Conservation (phyloP, 2,329 filamentous ascomycete genomes). For the Talaromyces rugulosus region DNA sequence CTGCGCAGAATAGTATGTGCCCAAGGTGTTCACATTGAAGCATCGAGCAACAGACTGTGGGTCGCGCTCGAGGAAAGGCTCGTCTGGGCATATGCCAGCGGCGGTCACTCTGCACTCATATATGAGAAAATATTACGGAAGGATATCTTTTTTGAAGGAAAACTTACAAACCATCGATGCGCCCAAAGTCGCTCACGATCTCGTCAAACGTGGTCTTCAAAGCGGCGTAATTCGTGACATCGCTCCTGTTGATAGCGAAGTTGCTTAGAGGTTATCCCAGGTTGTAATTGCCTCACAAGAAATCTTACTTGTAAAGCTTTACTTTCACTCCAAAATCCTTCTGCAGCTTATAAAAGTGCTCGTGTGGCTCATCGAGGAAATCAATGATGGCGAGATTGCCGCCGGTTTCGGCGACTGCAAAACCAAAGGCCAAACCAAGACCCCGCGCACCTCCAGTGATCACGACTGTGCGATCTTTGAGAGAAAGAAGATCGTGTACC, state of each 20-base stretch:
- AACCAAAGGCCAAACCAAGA: constrained; percentile 43
- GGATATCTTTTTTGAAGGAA: constrained; percentile 22
- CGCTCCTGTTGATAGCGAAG: constrained; percentile 14
- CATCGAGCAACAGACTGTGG: constrained; percentile 30
- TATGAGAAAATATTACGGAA: constrained; percentile 21
- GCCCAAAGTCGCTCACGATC: not conserved
- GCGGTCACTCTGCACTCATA: constrained; percentile 33
- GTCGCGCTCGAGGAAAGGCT: constrained; percentile 43
- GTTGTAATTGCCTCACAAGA: no score
- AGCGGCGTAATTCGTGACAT: constrained; percentile 34
- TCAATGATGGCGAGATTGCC: constrained; percentile 46
- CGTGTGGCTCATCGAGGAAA: constrained; percentile 36
- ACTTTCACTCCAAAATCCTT: constrained; percentile 41
- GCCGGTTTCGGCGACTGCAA: constrained; percentile 44
- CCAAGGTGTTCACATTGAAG: constrained; percentile 40
- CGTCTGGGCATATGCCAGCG: constrained; percentile 44
- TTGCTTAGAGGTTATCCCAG: no score
- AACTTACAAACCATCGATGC: constrained; percentile 2
- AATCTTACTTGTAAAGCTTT: constrained; percentile 33
- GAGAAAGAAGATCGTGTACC: constrained; percentile 43
- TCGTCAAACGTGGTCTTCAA: constrained; percentile 16
- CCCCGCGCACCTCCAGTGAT: constrained; percentile 47
- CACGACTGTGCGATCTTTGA: constrained; percentile 45
- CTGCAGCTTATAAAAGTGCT: constrained; percentile 37
- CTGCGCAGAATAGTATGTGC: constrained; percentile 46